Conservation (phyloP, 805 yeast genomes). For the Metschnikowia aberdeeniae region DNA sequence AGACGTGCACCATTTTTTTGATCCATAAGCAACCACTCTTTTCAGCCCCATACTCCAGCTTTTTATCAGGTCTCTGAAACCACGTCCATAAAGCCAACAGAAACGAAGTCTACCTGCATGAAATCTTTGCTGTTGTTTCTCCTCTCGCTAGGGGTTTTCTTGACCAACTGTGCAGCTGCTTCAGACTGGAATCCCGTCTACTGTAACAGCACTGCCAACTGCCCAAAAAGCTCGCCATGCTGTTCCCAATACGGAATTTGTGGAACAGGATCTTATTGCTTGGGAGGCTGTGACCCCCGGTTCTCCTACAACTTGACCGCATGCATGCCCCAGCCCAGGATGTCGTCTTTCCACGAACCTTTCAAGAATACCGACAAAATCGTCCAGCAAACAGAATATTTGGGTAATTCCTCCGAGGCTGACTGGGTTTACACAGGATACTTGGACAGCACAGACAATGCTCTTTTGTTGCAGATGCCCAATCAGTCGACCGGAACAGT, state of each 20-base stretch:
- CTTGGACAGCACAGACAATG: constrained; percentile 45
- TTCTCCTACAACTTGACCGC: constrained; percentile 60
- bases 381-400: constrained; percentile 34
- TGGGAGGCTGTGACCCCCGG: constrained; percentile 84
- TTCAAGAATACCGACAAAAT: constrained; percentile 35
- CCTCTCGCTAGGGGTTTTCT: constrained; percentile 3
- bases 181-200: constrained; percentile 12
- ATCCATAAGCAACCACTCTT: neutral
- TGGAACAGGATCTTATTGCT: constrained; percentile 73
- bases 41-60: neutral
- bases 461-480: constrained; percentile 72
- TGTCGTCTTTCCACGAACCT: constrained; percentile 44
- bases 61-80: neutral
- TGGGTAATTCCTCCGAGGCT: constrained; percentile 65
- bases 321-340: constrained; percentile 84
- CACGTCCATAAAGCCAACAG: neutral
- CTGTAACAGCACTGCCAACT: constrained; percentile 53
- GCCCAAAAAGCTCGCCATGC: constrained; percentile 83
- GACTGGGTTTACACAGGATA: constrained; percentile 74
- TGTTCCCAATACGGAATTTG: constrained; percentile 79
- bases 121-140: constrained; percentile 6
- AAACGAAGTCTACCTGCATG: constrained; percentile 4
- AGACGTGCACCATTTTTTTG: constrained; percentile 2
- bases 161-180: constrained; percentile 8
- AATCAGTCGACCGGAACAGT: constrained; percentile 72